Conservation (phyloP, 1,139 yeast genomes). For the Lodderomyces jiufengensis region DNA sequence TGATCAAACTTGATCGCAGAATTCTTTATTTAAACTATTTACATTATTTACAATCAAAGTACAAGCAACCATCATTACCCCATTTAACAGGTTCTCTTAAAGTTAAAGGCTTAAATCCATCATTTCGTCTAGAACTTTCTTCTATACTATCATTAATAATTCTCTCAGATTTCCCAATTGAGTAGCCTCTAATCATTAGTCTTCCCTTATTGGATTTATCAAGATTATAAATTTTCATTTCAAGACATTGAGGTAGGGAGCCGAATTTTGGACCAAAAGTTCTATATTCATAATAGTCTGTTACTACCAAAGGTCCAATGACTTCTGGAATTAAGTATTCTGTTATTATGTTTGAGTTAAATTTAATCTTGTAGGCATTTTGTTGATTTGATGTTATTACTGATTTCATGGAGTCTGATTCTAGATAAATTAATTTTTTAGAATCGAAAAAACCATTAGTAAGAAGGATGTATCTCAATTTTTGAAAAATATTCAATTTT, state of each 20-base stretch:
- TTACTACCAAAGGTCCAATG: conserved; percentile 56
- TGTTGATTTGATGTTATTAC: conserved; percentile 26
- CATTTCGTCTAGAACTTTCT: conserved; percentile 34
- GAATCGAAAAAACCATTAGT: conserved; percentile 5
- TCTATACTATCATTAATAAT: conserved; percentile 17
- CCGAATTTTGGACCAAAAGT: conserved; percentile 32
- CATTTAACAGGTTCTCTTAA: conserved; percentile 51
- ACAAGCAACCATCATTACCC: conserved; percentile 75
- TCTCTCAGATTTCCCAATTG: conserved; percentile 48
- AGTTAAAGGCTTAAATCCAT: conserved; percentile 63
- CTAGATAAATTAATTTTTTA: conserved; percentile 8
- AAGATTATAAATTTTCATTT: conserved; percentile 41
- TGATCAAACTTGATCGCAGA: no score
- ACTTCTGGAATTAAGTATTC: conserved; percentile 49
- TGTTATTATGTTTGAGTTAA: conserved; percentile 48
- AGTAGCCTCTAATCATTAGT: conserved; percentile 60
- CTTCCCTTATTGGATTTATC: conserved; percentile 39
- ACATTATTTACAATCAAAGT: conserved; percentile 22
- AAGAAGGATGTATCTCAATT: conserved; percentile 1
- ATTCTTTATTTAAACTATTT: not conserved
- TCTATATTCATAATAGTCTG: conserved; percentile 64
- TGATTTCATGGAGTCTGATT: conserved; percentile 2
- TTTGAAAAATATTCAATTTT: not conserved
- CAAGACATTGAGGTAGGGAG: conserved; percentile 48
- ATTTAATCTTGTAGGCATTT: conserved; percentile 43